Conservation (phyloP, 148 eudicot species). For the Persicaria maculosa region DNA sequence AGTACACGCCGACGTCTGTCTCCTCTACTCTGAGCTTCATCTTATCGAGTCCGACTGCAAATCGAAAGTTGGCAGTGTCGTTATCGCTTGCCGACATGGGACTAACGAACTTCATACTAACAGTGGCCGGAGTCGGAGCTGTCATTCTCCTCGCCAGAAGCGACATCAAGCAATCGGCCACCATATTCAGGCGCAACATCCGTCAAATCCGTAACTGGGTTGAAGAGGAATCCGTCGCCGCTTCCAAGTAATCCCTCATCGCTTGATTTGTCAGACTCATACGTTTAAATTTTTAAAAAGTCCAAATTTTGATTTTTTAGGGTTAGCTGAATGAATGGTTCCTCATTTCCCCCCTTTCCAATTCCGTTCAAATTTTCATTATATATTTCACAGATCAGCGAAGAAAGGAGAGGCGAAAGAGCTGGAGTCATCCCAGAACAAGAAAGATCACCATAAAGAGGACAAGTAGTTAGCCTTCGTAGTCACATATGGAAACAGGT, state of each 20-base stretch:
- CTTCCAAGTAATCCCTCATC: conserved; percentile 22
- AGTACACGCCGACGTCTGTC: not conserved
- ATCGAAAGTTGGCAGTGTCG: not conserved
- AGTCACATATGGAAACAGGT: not conserved
- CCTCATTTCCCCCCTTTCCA: not conserved
- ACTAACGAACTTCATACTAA: conserved; percentile 31
- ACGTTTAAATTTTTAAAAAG: not conserved
- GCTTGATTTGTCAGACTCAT: no score
- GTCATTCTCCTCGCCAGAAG: conserved; percentile 23
- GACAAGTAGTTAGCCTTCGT: not conserved
- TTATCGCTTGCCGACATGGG: conserved; percentile 15
- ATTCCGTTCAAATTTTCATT: not conserved
- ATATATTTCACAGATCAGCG: conserved; percentile 5
- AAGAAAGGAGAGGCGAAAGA: not conserved
- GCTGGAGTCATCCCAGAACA: conserved; percentile 3
- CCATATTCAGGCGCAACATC: conserved; percentile 30
- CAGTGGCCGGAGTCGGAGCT: conserved; percentile 34
- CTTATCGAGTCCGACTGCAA: not conserved
- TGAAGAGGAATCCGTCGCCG: conserved; percentile 28
- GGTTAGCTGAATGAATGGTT: conserved; percentile 15
- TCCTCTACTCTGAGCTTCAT: not conserved
- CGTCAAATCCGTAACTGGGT: conserved; percentile 34
- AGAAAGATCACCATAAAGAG: conserved; percentile 4
- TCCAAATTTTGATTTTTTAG: not conserved
- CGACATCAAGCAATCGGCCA: conserved; percentile 26